Evolutionary conservation across 2,329 filamentous ascomycete species (phyloP), one percentile per base, ranked within the genome.

Genomic region (Acephala macrosclerotiorum): DNA sequence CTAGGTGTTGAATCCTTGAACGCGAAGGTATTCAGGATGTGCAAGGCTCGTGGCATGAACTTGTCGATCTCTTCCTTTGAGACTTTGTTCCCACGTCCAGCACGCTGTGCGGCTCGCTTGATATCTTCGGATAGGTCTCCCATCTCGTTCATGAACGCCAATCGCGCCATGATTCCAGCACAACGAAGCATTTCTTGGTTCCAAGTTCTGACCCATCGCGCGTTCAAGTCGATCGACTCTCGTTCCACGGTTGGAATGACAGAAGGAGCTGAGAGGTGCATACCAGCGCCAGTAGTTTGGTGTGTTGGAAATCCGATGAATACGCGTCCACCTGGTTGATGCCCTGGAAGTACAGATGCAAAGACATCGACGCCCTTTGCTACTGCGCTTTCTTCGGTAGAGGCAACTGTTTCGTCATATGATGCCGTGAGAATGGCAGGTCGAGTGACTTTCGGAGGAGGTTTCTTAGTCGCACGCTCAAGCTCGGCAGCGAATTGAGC

Each of bases 231-330:
- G 65, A 99, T 97, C 61, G 93, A 96, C 77, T 99, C 96, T 75
- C 96, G 89, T 79, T 99, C 96, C 2, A 99, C 96, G 0, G 96
- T 99, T 0, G 96, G 96, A 64, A 99, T 99, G 16, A 99, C 90
- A 0, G 95, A 97, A 0, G 94, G 96, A 0, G 96, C 96, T 14
- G 95, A 98, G 35, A 99, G 91, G 77, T 99, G 96, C 76, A 96
- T 91, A 18, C 95, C 92, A 33, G 95, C 89, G 62, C 95, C 96
- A 0, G 96, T 99, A 0, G 96, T 99, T 80, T 99, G 96, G 72
- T 95, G 94, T 1, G 96, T 99, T 2, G 96, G 95, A 75, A 99
- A 99, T 0, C 96, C 96, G 74, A 99, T 99, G 75, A 98, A 99
- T 62, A 99, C 92, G 61, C 93, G 90, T 7, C 96, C 96, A 9